phyloP scores from a whole-genome alignment of 352 stramenopile species.

The Phytophthora podocarpi region DNA sequence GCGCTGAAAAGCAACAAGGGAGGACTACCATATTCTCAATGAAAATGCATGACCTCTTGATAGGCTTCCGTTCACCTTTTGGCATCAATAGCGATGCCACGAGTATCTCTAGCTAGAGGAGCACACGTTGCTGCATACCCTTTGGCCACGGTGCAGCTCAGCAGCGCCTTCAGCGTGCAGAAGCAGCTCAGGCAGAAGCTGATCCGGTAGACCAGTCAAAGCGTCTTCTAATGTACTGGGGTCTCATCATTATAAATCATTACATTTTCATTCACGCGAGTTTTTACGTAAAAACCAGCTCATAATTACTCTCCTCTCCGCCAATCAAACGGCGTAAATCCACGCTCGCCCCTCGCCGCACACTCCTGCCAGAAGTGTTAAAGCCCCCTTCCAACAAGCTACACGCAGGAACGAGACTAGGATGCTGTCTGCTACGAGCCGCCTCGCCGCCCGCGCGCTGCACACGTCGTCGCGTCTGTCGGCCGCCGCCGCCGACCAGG shows the following conservation, averaged over 20 bases:
- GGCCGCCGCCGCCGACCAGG: slow-evolving; percentile 56
- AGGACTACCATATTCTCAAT: neutral
- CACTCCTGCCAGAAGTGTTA: slow-evolving; percentile 18
- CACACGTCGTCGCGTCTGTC: slow-evolving; percentile 65
- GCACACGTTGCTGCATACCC: too few relatives aligned
- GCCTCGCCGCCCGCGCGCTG: slow-evolving; percentile 58
- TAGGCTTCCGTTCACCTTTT: too few relatives aligned
- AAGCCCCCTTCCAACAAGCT: slow-evolving; percentile 15
- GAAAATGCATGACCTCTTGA: slow-evolving; percentile 6
- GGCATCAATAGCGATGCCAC: too few relatives aligned
- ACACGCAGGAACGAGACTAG: slow-evolving; percentile 1
- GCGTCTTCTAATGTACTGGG: too few relatives aligned
- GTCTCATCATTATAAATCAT: too few relatives aligned
- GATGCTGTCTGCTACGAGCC: slow-evolving; percentile 63
- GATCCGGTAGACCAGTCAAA: too few relatives aligned
- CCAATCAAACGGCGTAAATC: slow-evolving; percentile 18
- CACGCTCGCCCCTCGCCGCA: slow-evolving; percentile 16
- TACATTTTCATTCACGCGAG: too few relatives aligned
- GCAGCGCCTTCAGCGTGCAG: too few relatives aligned
- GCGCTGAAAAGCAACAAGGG: neutral
- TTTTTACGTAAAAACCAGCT: neutral
- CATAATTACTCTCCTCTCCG: slow-evolving; percentile 21
- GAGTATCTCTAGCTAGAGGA: too few relatives aligned
- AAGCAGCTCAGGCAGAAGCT: too few relatives aligned
- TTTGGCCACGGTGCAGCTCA: too few relatives aligned